Evolutionary conservation across 148 eudicot species (phyloP), one percentile per base, ranked within the genome.

Genomic region (Vaccinium corymbosum): DNA sequence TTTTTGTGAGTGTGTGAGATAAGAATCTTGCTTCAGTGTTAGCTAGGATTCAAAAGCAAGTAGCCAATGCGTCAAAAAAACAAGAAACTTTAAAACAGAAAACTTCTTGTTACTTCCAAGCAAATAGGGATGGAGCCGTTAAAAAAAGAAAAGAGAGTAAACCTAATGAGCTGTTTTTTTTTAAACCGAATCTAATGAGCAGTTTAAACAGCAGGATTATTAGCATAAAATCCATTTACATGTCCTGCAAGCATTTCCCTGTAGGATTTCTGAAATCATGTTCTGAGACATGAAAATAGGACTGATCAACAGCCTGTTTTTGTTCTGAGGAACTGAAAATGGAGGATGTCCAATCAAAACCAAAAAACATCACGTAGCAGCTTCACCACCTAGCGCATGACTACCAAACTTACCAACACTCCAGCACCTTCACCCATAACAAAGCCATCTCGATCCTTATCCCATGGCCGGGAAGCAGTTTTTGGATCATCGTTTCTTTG

Each of bases 341-440:
- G 16, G 29, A 17, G 27, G 66, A 17, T 57, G 27, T 27, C 35
- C 62, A 56, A 19, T 22, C 3, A 80, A 29, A 81, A 29, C 61
- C 10, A 50, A 29, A 8, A 0, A 50, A 70, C 13, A 80, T 53
- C 32, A 59, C 1, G n/a, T 2, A 70, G 27, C 11, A 27, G 22
- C 9, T 48, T 46, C 76, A 29, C n/a, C 51, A 56, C 5, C 19
- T 11, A 82, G 79, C 38, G 42, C n/a, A 42, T 16, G 27, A 88
- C 84, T 27, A 75, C 14, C 32, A 27, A 57, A 74, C 91, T 87
- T 90, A 95, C 98, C 95, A 95, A 83, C 22, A 95, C 94, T 80
- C 98, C 98, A 85, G 95, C 90, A 57, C 98, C 98, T 93, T 95
- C 98, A 61, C 98, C 98, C 98, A 95, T 94, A 55, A 95, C 98